Evolutionary conservation across 441 rosid species (phyloP), one percentile per base, ranked within the genome.

Genomic region (Arabidopsis lyrata): DNA sequence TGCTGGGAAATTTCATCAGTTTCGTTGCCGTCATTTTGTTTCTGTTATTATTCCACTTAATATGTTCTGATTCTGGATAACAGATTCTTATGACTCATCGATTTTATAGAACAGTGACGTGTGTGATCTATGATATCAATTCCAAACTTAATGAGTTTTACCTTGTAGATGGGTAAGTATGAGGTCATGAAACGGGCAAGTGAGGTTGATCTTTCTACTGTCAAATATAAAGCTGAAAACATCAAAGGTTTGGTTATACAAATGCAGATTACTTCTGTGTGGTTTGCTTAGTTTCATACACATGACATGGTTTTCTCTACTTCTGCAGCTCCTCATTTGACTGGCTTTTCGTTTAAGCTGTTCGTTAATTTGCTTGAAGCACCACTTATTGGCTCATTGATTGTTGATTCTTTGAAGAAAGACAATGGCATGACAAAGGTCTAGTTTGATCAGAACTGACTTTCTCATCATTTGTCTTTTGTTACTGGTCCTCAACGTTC

Each of bases 321-420:
- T 52, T 59, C 49, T 75, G 57, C 86, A 92, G 96, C 92, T 61
- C 97, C 98, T 12, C 97, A 87, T 83, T 74, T 92, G 85, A 86
- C 92, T 20, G 98, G 98, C 12, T 69, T 81, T 57, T 61, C 34
- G 49, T 82, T 90, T 63, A 86, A 78, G 85, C 52, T 90, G 47
- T 90, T 90, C 65, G 88, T 86, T 57, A 82, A 77, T 65, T 20
- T 86, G 22, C 34, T 86, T 44, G 98, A 90, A 77, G 77, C 90
- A 29, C 98, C 98, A 12, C 14, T 90, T 32, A 70, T 93, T 34
- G 97, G 98, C 66, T 64, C 91, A 66, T 67, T 78, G 55, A 66
- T 93, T 64, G 75, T 89, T 0, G 79, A 84, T 44, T 36, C 48
- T 20, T 48, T 93, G 81, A 89, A 88, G 85, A 89, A 85, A 75